Base-by-base conservation (phyloP, 768 basidiomycete genomes). In the Sarcodon aspratus region DNA sequence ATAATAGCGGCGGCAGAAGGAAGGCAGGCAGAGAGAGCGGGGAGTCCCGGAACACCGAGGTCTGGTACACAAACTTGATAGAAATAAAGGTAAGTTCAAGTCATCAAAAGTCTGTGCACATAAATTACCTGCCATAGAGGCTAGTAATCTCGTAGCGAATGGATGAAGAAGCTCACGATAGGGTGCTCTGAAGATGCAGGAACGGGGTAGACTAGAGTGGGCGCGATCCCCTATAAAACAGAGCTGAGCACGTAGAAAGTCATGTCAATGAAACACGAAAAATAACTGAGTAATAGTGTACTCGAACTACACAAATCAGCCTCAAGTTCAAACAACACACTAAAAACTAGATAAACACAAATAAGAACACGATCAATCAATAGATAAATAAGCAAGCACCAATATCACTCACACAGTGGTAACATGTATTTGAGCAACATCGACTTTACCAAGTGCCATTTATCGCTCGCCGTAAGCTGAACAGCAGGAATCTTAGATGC, bases 61-160 rank as follows among this genome's bases (percentile, higher is more conserved):
- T 78, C 70, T 89, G 89, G 58, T 92, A 92, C 31, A 91, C 79
- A 36, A 92, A 77, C 80, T 89, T 55, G 43, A 50, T 11, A 33
- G 37, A 36, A 27, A 42, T 12, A 18, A 31, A 3, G 31, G 37
- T 45, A 34, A 11, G 10, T 47, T 32, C 3, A 37, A 8, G 36
- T 48, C 7, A 11, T 35, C 44, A 32, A 17, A 10, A 0, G 15
- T n/a, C n/a, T n/a, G 33, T 17, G 21, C 44, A 46, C n/a, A 13
- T 31, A 17, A 48, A 72, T 21, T 52, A 84, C 87, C 81, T 91
- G 89, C 88, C 92, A 96, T 36, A 95, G 75, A 1, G 93, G 93
- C 65, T 97, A 97, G 62, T 93, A 98, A 59, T 97, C 95, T 35
- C 91, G 75, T 15, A 92, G 72, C 1, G 79, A 81, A 57, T 87